A percentile compares a stretch with the other conserved stretches of the same genome.
Conservation (phyloP, 129 eudicot species). For the Oenanthe sinensis region DNA sequence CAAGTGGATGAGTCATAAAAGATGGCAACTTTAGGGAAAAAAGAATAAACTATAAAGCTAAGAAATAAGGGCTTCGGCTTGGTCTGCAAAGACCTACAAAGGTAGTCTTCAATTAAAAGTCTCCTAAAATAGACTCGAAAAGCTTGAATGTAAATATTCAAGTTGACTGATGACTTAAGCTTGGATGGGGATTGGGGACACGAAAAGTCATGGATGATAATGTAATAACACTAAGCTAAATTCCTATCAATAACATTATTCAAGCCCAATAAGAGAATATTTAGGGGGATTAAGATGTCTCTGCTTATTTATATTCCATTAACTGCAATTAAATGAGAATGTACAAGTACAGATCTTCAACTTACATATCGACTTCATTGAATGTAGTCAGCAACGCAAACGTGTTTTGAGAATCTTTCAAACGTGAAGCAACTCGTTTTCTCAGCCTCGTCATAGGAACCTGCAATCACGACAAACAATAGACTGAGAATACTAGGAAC, state of each 20-base stretch:
- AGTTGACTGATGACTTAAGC: background rate
- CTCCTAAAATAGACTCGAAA: background rate
- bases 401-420: slow-evolving; percentile 96
- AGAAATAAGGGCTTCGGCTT: background rate
- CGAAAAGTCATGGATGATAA: background rate
- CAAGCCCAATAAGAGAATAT: background rate
- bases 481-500: background rate
- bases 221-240: background rate
- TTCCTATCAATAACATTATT: background rate
- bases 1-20: background rate
- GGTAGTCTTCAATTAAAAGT: background rate
- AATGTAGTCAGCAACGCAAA: slow-evolving; percentile 94
- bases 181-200: background rate
- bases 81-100: background rate
- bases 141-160: background rate
- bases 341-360: slow-evolving; percentile 3
- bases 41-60: background rate
- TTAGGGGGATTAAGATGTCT: background rate
- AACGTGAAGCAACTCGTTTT: slow-evolving; percentile 86
- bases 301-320: background rate
- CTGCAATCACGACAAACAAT: slow-evolving; percentile 25
- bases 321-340: too few species aligned
- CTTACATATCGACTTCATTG: slow-evolving; percentile 95
- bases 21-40: background rate
- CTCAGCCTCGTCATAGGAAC: slow-evolving; percentile 98